Percentiles rank a stretch among this genome's conserved stretches.
Conservation (phyloP, 2,329 filamentous ascomycete species). For the Grosmannia penicillata region DNA sequence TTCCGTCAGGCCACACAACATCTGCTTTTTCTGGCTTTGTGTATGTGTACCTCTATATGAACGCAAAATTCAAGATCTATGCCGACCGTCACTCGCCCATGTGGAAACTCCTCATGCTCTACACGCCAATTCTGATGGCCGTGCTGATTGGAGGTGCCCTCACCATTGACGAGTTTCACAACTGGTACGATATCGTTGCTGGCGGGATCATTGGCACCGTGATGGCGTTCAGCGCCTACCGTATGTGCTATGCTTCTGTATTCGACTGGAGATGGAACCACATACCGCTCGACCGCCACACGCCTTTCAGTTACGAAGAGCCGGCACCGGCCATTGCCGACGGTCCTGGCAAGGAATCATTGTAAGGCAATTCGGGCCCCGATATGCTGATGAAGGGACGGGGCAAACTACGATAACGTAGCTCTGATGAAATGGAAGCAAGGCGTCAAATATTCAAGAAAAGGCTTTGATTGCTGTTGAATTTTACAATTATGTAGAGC, state of each 20-base stretch:
- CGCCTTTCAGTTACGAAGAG: conserved; percentile 19
- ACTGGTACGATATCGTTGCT: conserved; percentile 58
- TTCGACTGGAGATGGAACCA: conserved; percentile 59
- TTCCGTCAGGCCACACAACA: conserved; percentile 61
- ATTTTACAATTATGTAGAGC: too few relatives aligned
- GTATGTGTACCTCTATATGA: conserved; percentile 58
- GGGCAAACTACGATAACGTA: too few relatives aligned
- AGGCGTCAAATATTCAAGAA: too few relatives aligned
- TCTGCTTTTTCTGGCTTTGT: conserved; percentile 60
- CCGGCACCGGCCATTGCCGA: too few relatives aligned
- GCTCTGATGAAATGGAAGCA: too few relatives aligned
- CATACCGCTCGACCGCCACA: conserved; percentile 38
- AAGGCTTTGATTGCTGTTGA: too few relatives aligned
- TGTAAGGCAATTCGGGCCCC: too few relatives aligned
- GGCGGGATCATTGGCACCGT: conserved; percentile 48
- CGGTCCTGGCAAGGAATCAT: too few relatives aligned
- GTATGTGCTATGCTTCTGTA: conserved; percentile 51
- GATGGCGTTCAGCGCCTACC: conserved; percentile 47
- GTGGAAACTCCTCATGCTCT: conserved; percentile 56
- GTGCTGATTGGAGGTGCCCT: conserved; percentile 53
- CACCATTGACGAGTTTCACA: conserved; percentile 60
- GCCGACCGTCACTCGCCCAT: conserved; percentile 57
- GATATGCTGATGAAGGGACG: too few relatives aligned
- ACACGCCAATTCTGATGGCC: conserved; percentile 52
- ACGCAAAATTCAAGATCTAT: conserved; percentile 65